Base-by-base conservation (phyloP, 495 filamentous ascomycete genomes). In the Aspergillus funiculosus region DNA sequence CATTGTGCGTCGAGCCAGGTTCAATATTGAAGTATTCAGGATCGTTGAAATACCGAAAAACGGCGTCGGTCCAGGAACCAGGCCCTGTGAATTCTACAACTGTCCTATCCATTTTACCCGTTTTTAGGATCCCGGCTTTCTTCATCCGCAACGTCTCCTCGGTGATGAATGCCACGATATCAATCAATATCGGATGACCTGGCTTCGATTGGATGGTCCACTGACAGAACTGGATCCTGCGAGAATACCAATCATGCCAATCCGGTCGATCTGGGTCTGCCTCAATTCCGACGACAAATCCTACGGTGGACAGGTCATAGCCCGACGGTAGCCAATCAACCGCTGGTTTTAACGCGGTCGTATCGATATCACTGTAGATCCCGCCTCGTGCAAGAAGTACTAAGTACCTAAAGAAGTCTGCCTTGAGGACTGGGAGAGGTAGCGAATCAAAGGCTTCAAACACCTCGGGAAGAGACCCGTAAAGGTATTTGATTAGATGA, bases 151-250 rank as follows among this genome's bases (percentile, higher is more conserved):
- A 69, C 5, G 90, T 84, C 58, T 89, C 79, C 51, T 85, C 72
- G 1, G 89, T 94, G 56, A 98, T 86, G 48, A 81, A 83, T 10
- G 86, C 76, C 20, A 98, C 86, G 39, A 96, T 79, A 45, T 96
- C 88, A 19, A 86, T 78, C 35, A 98, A 72, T 15, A 96, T 83
- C 0, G 92, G 92, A 57, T 98, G 92, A 6, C 92, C 92, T 0
- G 92, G 85, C 63, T 98, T 98, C 30, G 86, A 69, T 59, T 96
- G 91, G 39, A 98, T 95, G 3, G 92, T 98, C 92, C 92, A 98
- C 61, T 98, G 92, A 64, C 92, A 98, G 64, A 98, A 98, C 57
- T 98, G 92, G 39, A 98, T 88, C 20, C 92, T 76, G 40, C 92
- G 84, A 40, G 87, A 89, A 66, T 96, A 98, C 92, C 92, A 98